Percentiles rank a stretch among this genome's conserved stretches.
These are phyloP conservation scores for Alternaria consortialis DNA, from an alignment of 2,329 filamentous ascomycete species.

Conservation along the genomic window DNA sequence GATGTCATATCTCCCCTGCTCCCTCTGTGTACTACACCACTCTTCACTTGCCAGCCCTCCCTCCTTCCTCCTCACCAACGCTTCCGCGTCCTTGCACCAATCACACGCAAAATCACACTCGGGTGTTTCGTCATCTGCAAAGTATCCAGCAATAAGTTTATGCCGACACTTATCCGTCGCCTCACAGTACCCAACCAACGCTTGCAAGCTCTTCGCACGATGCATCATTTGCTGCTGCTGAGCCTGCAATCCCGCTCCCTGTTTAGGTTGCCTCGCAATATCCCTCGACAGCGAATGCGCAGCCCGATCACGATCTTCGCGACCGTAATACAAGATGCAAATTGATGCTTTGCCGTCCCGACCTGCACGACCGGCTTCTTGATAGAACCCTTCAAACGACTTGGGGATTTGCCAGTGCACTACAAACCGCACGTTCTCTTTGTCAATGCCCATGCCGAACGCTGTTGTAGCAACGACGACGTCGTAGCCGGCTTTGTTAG, in stretches of 20 bases:
- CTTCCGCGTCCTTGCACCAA: slow-evolving; percentile 57
- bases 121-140: slow-evolving; percentile 45
- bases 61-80: slow-evolving; percentile 56
- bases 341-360: slow-evolving; percentile 86
- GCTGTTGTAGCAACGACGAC: slow-evolving; percentile 95
- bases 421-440: slow-evolving; percentile 92
- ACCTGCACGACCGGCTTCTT: slow-evolving; percentile 91
- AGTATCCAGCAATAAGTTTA: slow-evolving; percentile 48
- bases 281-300: slow-evolving; percentile 61
- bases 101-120: slow-evolving; percentile 60
- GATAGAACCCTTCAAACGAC: slow-evolving; percentile 94
- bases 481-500: slow-evolving; percentile 79
- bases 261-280: slow-evolving; percentile 59
- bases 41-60: slow-evolving; percentile 58
- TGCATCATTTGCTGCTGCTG: slow-evolving; percentile 51
- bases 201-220: slow-evolving; percentile 56
- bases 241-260: slow-evolving; percentile 46
- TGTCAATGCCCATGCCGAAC: slow-evolving; percentile 98
- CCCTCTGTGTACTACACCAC: slow-evolving; percentile 59
- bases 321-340: slow-evolving; percentile 90
- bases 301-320: slow-evolving; percentile 83
- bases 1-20: slow-evolving; percentile 54
- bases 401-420: slow-evolving; percentile 94
- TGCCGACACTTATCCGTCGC: slow-evolving; percentile 77
- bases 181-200: slow-evolving; percentile 84